Conservation (phyloP, 192 early-diverging fungal species). For the Coemansia sp. region DNA sequence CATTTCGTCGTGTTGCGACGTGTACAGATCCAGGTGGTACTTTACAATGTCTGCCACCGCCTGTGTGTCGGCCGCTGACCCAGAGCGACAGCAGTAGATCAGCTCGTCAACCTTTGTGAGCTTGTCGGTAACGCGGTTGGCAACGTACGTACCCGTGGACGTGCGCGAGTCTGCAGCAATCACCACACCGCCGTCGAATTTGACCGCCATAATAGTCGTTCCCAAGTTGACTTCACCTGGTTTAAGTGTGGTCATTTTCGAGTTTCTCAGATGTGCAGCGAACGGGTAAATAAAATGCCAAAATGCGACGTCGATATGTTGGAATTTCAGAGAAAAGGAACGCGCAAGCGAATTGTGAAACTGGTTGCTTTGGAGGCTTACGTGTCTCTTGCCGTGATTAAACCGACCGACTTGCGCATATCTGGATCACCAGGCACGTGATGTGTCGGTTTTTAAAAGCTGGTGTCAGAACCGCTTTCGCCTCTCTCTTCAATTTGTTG, state of each 20-base stretch:
- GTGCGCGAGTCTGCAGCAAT: slow-evolving; percentile 97
- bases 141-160: slow-evolving; percentile 93
- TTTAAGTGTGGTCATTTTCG: slow-evolving; percentile 64
- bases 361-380: not conserved
- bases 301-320: not conserved
- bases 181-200: slow-evolving; percentile 88
- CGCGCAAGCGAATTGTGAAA: not conserved
- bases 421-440: slow-evolving; percentile 2
- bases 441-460: not conserved
- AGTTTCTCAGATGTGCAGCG: not conserved
- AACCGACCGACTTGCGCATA: not conserved
- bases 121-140: slow-evolving; percentile 98
- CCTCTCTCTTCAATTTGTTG: not conserved
- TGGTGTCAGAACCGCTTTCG: not conserved
- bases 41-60: slow-evolving; percentile 96
- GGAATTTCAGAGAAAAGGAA: not conserved
- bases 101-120: slow-evolving; percentile 91
- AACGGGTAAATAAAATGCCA: not conserved
- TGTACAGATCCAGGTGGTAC: slow-evolving; percentile 92
- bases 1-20: slow-evolving; percentile 78
- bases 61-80: slow-evolving; percentile 97
- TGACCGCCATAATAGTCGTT: slow-evolving; percentile 96
- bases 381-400: not conserved
- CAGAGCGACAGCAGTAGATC: slow-evolving; percentile 98
- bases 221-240: slow-evolving; percentile 95